A percentile compares a stretch with the other conserved stretches of the same genome.
phyloP scores from a whole-genome alignment of 1,284 basidiomycete species.

The Papiliotrema fonsecae region DNA sequence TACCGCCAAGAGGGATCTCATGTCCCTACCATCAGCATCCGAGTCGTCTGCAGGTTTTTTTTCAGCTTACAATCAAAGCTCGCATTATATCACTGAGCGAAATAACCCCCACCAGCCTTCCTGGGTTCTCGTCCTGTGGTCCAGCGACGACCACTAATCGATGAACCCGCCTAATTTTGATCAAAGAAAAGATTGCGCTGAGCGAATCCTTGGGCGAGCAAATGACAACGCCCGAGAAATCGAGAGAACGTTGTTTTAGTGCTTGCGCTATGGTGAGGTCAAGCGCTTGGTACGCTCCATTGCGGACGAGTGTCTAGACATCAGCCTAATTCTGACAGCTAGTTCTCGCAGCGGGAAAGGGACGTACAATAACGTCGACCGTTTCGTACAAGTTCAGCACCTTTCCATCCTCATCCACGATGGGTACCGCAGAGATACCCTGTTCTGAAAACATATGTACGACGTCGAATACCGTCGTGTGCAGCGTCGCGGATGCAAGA shows the following conservation, averaged over 20 bases:
- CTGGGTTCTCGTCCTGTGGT: conserved; percentile 50
- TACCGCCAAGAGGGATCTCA: conserved; percentile 37
- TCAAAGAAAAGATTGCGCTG: conserved; percentile 84
- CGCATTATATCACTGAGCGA: conserved; percentile 85
- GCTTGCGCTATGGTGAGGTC: conserved; percentile 95
- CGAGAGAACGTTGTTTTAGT: conserved; percentile 79
- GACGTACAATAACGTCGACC: conserved; percentile 92
- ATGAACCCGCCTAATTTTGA: conserved; percentile 90
- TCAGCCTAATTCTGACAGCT: conserved; percentile 1
- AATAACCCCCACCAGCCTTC: conserved; percentile 79
- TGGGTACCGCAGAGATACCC: conserved; percentile 94
- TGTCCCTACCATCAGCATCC: conserved; percentile 14
- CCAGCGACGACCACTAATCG: conserved; percentile 80
- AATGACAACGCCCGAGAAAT: conserved; percentile 94
- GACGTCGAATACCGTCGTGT: conserved; percentile 93
- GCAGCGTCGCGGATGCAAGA: conserved; percentile 84
- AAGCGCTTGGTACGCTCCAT: conserved; percentile 88
- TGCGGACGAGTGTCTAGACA: conserved; percentile 79
- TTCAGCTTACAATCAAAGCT: conserved; percentile 60
- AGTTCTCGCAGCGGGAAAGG: too few species aligned
- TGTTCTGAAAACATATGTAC: conserved; percentile 98
- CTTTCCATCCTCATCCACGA: conserved; percentile 85
- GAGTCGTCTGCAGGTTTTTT: neutral
- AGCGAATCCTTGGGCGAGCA: conserved; percentile 91
- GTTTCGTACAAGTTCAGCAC: conserved; percentile 98